Percentiles rank a stretch among this genome's conserved stretches.
Evolutionary conservation across 805 yeast genomes (phyloP).

Genomic region (Ogataea chonburiensis): DNA sequence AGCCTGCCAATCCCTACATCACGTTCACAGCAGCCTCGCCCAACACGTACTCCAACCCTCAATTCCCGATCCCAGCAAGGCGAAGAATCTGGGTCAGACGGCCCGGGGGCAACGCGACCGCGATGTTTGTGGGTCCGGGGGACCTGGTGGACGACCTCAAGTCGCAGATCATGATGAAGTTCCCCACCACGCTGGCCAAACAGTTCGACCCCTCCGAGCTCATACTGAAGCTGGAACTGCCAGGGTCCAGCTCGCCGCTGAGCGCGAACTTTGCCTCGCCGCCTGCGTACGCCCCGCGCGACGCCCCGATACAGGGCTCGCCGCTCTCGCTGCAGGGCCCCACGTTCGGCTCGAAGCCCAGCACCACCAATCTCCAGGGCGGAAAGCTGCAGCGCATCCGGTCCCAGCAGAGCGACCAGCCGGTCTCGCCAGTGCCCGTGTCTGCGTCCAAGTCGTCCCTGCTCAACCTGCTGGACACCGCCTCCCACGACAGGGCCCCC

Average conservation of each 20-base stretch:
- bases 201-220: slow-evolving; percentile 70
- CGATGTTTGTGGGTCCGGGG: slow-evolving; percentile 55
- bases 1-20: slow-evolving; percentile 16
- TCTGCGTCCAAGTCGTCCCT: slow-evolving; percentile 26
- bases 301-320: slow-evolving; percentile 5
- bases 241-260: slow-evolving; percentile 16
- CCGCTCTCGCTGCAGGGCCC: slow-evolving; percentile 9
- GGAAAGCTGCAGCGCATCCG: slow-evolving; percentile 9
- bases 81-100: slow-evolving; percentile 57
- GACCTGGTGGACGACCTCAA: slow-evolving; percentile 86
- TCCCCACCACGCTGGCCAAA: slow-evolving; percentile 63
- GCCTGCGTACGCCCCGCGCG: neutral
- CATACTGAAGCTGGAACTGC: slow-evolving; percentile 33
- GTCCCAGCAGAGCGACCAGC: slow-evolving; percentile 8
- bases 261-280: neutral
- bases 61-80: slow-evolving; percentile 19
- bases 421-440: slow-evolving; percentile 32
- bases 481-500: slow-evolving; percentile 4
- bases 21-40: slow-evolving; percentile 20
- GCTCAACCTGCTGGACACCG: slow-evolving; percentile 13
- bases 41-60: slow-evolving; percentile 14
- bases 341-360: slow-evolving; percentile 7
- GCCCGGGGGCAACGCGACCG: slow-evolving; percentile 60
- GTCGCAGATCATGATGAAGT: slow-evolving; percentile 56
- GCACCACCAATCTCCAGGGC: slow-evolving; percentile 6